Evolutionary conservation across 257 asterid species (phyloP), one percentile per base, ranked within the genome.

Genomic region (Leonotis leonurus): DNA sequence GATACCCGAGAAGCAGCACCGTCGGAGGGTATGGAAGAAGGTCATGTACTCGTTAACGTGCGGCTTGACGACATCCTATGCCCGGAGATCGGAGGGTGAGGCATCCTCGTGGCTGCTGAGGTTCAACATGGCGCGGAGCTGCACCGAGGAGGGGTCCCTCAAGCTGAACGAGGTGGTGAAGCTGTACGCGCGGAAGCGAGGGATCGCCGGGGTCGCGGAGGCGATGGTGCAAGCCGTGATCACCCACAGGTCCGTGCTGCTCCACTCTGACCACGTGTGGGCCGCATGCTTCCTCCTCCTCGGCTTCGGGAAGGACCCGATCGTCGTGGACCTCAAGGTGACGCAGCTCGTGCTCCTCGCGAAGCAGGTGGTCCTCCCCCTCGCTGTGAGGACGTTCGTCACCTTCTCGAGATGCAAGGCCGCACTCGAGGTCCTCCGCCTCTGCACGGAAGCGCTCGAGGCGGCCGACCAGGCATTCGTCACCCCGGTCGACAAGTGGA

Each of bases 361-460:
- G 59, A 89, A 87, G 75, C 86, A 84, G 60, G 80, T 87, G 5
- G 65, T 85, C 9, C 24, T 87, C 63, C 95, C 97, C 0, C 86
- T 89, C 8, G 89, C 94, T 2, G 77, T 87, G 43, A 65, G 77
- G 43, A 78, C 90, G 4, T 89, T 86, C 57, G 57, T 87, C 11
- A 77, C 88, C 49, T 84, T 77, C 73, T 85, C 95, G 0, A 65
- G 95, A 13, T 89, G 97, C 79, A 58, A 59, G 9, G 86, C 94
- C 12, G 94, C 94, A 12, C 43, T 84, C 27, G 95, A 89, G 71
- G 80, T 86, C 52, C 94, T 89, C 13, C 80, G 95, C 6, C 83
- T 80, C 8, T 89, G 91, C n/a, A 86, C 97, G 6, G 94, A 89
- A 6, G 94, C 89, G 11, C 24, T 89, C 29, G 97, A 89, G 72